These are phyloP conservation scores for Arthrobotrys entomopaga DNA, from an alignment of 2,329 filamentous ascomycete species.

Conservation along the genomic window DNA sequence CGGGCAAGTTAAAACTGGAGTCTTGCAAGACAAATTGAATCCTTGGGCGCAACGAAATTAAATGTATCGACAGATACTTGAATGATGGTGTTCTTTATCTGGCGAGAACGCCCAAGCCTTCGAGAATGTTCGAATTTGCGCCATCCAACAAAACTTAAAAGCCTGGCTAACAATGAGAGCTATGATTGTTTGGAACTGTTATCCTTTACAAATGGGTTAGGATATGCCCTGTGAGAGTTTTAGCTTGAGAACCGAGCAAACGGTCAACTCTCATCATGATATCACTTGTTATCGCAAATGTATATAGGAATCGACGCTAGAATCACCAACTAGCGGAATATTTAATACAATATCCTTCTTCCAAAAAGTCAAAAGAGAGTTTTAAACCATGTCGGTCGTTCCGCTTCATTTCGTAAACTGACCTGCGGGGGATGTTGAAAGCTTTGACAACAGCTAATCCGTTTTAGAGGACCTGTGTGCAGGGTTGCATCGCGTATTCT, in stretches of 20 bases:
- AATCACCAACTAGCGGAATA: slow-evolving; percentile 3
- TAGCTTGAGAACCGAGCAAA: background rate
- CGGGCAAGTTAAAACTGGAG: slow-evolving; percentile 55
- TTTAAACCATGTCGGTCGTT: background rate
- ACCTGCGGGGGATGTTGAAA: slow-evolving; percentile 22
- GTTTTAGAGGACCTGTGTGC: slow-evolving; percentile 8
- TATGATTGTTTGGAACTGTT: slow-evolving; percentile 22
- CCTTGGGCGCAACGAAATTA: slow-evolving; percentile 54
- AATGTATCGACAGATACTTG: background rate
- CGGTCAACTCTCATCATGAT: background rate
- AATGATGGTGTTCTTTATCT: slow-evolving; percentile 13
- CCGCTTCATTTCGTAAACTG: slow-evolving; percentile 6
- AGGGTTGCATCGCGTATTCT: slow-evolving; percentile 45
- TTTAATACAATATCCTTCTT: slow-evolving; percentile 13
- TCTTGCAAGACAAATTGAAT: slow-evolving; percentile 54
- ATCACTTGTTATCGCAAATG: no score
- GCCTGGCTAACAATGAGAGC: slow-evolving; percentile 11
- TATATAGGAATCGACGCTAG: background rate
- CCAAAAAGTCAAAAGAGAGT: background rate
- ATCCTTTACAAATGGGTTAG: slow-evolving; percentile 22
- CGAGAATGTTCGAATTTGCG: slow-evolving; percentile 20
- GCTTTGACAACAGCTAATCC: slow-evolving; percentile 31
- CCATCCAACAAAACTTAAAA: slow-evolving; percentile 50
- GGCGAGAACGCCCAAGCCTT: slow-evolving; percentile 17
- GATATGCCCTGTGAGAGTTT: slow-evolving; percentile 16